phyloP scores from a whole-genome alignment of 768 basidiomycete species.

The Tubosaeta sp. region DNA sequence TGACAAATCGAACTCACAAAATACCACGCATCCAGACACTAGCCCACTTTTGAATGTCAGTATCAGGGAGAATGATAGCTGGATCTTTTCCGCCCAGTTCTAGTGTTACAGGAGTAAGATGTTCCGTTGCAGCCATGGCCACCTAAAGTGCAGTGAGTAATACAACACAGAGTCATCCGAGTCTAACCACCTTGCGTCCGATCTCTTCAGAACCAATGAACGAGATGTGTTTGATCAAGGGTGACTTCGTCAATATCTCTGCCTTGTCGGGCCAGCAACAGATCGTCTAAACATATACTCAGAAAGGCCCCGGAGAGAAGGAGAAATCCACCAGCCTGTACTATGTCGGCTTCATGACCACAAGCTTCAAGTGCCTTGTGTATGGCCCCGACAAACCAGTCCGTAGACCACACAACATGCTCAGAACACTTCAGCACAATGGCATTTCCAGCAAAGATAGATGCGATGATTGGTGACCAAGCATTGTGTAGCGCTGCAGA shows the following conservation, averaged over 20 bases:
- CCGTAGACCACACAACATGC: conserved; percentile 87
- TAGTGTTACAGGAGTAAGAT: conserved; percentile 87
- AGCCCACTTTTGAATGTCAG: conserved; percentile 76
- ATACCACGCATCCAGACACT: conserved; percentile 87
- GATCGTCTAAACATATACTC: conserved; percentile 48
- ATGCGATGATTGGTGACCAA: conserved; percentile 89
- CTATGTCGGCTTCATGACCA: conserved; percentile 80
- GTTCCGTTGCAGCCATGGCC: conserved; percentile 75
- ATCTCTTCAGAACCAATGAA: conserved; percentile 84
- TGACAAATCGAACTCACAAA: conserved; percentile 57
- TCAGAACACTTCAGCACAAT: conserved; percentile 91
- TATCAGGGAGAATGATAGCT: conserved; percentile 80
- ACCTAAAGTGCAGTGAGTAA: conserved; percentile 44
- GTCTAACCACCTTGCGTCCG: conserved; percentile 58
- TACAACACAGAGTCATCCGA: background rate
- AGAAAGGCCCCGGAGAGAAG: background rate
- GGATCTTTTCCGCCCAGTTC: conserved; percentile 97
- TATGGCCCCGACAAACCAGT: conserved; percentile 78
- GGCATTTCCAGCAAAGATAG: conserved; percentile 86
- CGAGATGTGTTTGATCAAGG: conserved; percentile 87
- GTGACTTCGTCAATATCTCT: conserved; percentile 71
- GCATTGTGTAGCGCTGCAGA: conserved; percentile 85
- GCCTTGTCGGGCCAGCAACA: conserved; percentile 89
- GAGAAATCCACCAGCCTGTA: conserved; percentile 54
- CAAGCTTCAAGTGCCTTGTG: conserved; percentile 72